These are phyloP conservation scores for Globisporangium sylvaticum DNA, from an alignment of 352 stramenopile species.

Conservation along the genomic window DNA sequence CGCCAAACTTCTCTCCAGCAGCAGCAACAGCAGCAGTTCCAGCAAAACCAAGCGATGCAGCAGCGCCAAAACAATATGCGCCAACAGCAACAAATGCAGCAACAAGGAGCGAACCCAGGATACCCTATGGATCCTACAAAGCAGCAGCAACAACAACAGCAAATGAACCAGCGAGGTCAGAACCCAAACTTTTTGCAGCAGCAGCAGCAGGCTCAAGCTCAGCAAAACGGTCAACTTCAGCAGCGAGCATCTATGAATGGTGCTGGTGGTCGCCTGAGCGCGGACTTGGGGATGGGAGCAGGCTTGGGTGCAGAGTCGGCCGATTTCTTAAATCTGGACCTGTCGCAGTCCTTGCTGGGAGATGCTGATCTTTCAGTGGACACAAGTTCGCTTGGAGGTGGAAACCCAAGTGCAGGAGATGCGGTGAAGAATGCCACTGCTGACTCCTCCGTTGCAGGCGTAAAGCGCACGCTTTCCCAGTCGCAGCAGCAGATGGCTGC, in stretches of 20 bases:
- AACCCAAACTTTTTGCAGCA: constrained; percentile 27
- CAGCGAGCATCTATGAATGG: constrained; percentile 35
- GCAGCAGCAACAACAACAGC: constrained; percentile 37
- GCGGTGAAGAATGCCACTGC: constrained; percentile 30
- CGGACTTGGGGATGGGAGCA: constrained; percentile 47
- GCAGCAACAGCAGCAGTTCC: constrained; percentile 56
- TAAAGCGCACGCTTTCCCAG: constrained; percentile 74
- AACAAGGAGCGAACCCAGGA: constrained; percentile 19
- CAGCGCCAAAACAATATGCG: constrained; percentile 55
- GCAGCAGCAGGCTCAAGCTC: constrained; percentile 41
- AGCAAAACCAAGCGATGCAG: constrained; percentile 40
- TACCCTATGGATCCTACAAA: constrained; percentile 17
- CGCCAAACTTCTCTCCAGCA: constrained; percentile 59
- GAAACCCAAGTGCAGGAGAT: constrained; percentile 16
- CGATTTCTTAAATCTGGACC: constrained; percentile 80
- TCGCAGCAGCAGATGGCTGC: constrained; percentile 81
- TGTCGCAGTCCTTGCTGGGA: constrained; percentile 66
- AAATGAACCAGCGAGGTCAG: constrained; percentile 28
- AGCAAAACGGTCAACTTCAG: constrained; percentile 38
- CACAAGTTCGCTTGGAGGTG: constrained; percentile 33
- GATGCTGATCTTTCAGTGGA: constrained; percentile 55
- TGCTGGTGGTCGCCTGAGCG: constrained; percentile 35
- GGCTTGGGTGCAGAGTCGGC: constrained; percentile 48
- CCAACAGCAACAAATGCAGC: constrained; percentile 52
- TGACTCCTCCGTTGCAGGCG: constrained; percentile 24